phyloP scores from a whole-genome alignment of 2,329 filamentous ascomycete genomes.

The Fusarium albidum region DNA sequence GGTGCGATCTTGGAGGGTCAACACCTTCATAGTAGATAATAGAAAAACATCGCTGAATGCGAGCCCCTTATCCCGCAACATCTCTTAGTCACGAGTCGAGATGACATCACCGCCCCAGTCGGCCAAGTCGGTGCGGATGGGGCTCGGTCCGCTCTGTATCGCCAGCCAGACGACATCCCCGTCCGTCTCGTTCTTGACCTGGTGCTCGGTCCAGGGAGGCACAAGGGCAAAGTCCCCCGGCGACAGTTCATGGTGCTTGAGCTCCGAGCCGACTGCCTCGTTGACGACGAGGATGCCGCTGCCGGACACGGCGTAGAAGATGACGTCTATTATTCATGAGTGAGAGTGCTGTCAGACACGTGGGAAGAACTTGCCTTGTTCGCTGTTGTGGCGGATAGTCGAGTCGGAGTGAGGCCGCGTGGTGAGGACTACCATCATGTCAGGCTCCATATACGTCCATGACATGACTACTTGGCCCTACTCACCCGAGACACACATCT shows the following conservation, averaged over 20 bases:
- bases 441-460: slow-evolving; percentile 5
- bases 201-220: slow-evolving; percentile 75
- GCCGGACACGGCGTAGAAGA: slow-evolving; percentile 72
- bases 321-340: slow-evolving; percentile 63
- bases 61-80: not conserved
- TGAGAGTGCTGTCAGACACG: slow-evolving; percentile 1
- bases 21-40: slow-evolving; percentile 11
- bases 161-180: slow-evolving; percentile 71
- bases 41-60: not conserved
- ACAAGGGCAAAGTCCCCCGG: slow-evolving; percentile 76
- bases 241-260: slow-evolving; percentile 63
- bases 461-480: slow-evolving; percentile 1
- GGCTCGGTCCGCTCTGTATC: slow-evolving; percentile 66
- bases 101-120: slow-evolving; percentile 66
- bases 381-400: slow-evolving; percentile 73
- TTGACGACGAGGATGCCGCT: slow-evolving; percentile 67
- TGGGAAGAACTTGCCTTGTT: slow-evolving; percentile 61
- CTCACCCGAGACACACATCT: slow-evolving; percentile 72
- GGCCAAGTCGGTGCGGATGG: slow-evolving; percentile 68
- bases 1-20: slow-evolving; percentile 32
- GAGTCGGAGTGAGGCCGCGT: slow-evolving; percentile 69
- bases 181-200: slow-evolving; percentile 72
- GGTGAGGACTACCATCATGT: slow-evolving; percentile 59
- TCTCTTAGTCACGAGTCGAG: slow-evolving; percentile 25
- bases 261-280: slow-evolving; percentile 58